Base-by-base conservation (phyloP, 257 asterid genomes). In the Penstemon davidsonii region DNA sequence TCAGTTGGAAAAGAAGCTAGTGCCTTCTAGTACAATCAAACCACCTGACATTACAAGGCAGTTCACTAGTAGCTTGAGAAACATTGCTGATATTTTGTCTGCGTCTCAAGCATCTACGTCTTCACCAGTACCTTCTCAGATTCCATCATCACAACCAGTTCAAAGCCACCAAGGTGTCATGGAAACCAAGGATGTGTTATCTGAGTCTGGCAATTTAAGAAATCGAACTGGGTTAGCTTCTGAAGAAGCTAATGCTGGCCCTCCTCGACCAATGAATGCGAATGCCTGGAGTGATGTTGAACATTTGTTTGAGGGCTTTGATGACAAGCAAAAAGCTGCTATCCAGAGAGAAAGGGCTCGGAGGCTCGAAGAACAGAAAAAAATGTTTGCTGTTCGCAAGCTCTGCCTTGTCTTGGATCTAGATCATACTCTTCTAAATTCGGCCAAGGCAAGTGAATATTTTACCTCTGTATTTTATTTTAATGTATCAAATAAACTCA, bases 361-460 rank as follows among this genome's bases (percentile, higher is more conserved):
- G 81, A 88, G 99, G 84, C 85, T 94, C 68, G 95, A 87, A 67
- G 97, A 94, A 76, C 99, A 91, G 85, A 82, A 82, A 74, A 91
- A 88, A 75, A 84, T 94, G 96, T 88, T 90, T 84, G 86, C 90
- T 55, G 85, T 72, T 72, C 84, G 82, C 75, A 94, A 94, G 77
- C 92, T 94, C 46, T 88, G 95, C 79, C 99, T 94, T 55, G 99
- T 94, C 79, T 86, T 94, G 85, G 99, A 94, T 83, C 85, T 94
- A 76, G 99, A 94, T 81, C 99, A 94, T 57, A 94, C 99, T 56
- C 96, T 94, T 38, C 78, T 94, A 60, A 94, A 94, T 85, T 94
- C 99, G 37, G 99, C 99, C 0, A 94, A 90, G 99, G 99, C 83
- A 82, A 2, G 88, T 50, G 52, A 66, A 19, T 38, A 38, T 49